Evolutionary conservation across 2,329 filamentous ascomycete species (phyloP), one percentile per base, ranked within the genome.

Genomic region (Claviceps fusiformis): DNA sequence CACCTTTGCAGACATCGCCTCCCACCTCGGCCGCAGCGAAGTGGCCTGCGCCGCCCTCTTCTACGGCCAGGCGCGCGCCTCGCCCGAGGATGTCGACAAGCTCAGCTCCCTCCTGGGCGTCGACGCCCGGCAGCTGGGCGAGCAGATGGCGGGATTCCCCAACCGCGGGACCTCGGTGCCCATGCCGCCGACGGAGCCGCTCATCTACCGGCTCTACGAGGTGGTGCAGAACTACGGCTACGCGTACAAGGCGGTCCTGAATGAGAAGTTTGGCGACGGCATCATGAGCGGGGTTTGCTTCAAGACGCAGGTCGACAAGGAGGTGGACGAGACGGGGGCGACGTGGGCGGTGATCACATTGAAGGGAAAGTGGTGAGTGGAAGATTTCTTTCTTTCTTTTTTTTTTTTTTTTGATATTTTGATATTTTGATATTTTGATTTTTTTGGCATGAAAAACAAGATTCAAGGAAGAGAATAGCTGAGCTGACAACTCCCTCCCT

Each of bases 241-340:
- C 69, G 88, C 91, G 0, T 96, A 95, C 73, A 96, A 96, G 78
- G 91, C 90, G 0, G 81, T 97, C 5, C 68, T 96, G 70, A 96
- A 97, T 62, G 92, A 97, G 79, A 96, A 96, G 77, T 90, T 89
- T 66, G 87, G 87, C 0, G 87, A 91, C 67, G 92, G 92, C 1
- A 97, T 97, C 66, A 96, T 97, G 92, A 95, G 89, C 67, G 92
- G 91, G 1, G 95, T 96, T 65, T 83, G 83, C 17, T 96, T 95
- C 70, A 87, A 83, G 53, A 95, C 89, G 0, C 89, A 89, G 66
- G 87, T 97, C 2, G 89, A 96, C 69, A 95, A 95, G 79, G 92
- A 97, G 79, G 83, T 85, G 1, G 92, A 96, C 68, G 82, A 86
- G 58, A 81, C 87, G 63, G 91, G 90, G 4, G 79, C 81, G 54